Base-by-base conservation (phyloP, 2,329 filamentous ascomycete genomes). In the Paraphoma sp. region DNA sequence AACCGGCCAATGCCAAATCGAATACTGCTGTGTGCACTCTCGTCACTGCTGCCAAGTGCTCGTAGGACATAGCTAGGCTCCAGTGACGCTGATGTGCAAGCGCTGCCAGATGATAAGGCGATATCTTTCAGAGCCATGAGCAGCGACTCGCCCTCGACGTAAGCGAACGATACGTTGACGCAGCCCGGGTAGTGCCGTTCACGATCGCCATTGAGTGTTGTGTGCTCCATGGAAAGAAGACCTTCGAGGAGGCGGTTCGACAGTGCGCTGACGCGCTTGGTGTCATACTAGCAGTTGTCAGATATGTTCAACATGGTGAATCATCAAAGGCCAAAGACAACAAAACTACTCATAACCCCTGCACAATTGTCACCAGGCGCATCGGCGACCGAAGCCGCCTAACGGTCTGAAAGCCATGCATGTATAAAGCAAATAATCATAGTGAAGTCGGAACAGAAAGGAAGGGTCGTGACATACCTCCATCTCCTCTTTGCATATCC, bases 71-170 rank as follows among this genome's bases (percentile, higher is more conserved):
- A 99, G 76, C 92, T 96, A 14, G 95, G 95, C 78, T 99, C 95
- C 33, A 99, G 82, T 1, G 95, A 99, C 0, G 95, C 95, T 4
- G 94, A 98, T 2, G 95, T 99, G 80, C 95, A 99, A 6, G 95
- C 95, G 72, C 93, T 97, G 54, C 95, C 95, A 0, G 95, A 99
- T 6, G 94, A 98, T 36, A 99, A 82, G 0, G 95, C 95, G 78
- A 99, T 97, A 68, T 99, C 95, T 80, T 99, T 99, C 45, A 99
- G 82, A 0, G 95, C 95, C 95, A 99, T 99, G 62, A 99, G 85
- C 1, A 99, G 88, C 2, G 95, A 98, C 79, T 99, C 95, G 65
- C 95, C 95, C 79, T 99, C 95, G 4, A 99, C 93, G 71, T 99
- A 99, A 33, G 95, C 94, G 73, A 99, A 99, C 0, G 95, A 99